Percentiles rank a stretch among this genome's conserved stretches.
Conservation (phyloP, 805 yeast genomes). For the Cyberlindnera euphorbiiphila region DNA sequence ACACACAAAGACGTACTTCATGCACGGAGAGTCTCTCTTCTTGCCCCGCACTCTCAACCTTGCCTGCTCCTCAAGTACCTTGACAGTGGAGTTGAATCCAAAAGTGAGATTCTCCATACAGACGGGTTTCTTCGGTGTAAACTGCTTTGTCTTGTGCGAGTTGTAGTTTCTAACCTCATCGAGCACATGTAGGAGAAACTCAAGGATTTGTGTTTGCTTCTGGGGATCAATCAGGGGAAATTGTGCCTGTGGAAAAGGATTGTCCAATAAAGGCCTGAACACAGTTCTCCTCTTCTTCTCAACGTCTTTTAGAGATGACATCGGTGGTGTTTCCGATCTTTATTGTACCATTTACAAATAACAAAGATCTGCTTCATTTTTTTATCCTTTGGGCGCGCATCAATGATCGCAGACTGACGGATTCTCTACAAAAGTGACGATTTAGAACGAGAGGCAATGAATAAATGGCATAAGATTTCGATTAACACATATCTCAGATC, state of each 20-base stretch:
- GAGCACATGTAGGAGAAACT: constrained; percentile 33
- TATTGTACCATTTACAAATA: too few species aligned
- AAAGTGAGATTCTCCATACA: constrained; percentile 27
- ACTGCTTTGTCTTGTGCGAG: constrained; percentile 5
- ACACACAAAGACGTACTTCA: constrained; percentile 50
- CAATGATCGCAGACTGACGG: too few species aligned
- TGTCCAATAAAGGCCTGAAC: constrained; percentile 60
- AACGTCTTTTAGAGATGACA: constrained; percentile 41
- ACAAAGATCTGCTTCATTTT: too few species aligned
- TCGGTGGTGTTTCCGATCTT: too few species aligned
- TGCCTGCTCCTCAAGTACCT: constrained; percentile 43
- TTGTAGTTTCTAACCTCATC: constrained; percentile 28
- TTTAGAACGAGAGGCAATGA: too few species aligned
- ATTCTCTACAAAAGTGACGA: too few species aligned
- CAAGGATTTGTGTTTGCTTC: constrained; percentile 35
- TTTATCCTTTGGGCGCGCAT: too few species aligned
- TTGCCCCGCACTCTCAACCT: constrained; percentile 5
- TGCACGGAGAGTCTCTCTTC: not conserved
- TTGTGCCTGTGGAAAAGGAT: constrained; percentile 51
- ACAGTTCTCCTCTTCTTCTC: constrained; percentile 53
- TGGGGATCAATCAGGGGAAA: constrained; percentile 42
- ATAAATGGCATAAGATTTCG: too few species aligned
- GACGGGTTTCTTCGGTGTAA: constrained; percentile 16
- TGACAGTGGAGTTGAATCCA: constrained; percentile 57
- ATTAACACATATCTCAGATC: too few species aligned